phyloP scores from a whole-genome alignment of 371 early-diverging fungal species.

The Parasitella parasitica region DNA sequence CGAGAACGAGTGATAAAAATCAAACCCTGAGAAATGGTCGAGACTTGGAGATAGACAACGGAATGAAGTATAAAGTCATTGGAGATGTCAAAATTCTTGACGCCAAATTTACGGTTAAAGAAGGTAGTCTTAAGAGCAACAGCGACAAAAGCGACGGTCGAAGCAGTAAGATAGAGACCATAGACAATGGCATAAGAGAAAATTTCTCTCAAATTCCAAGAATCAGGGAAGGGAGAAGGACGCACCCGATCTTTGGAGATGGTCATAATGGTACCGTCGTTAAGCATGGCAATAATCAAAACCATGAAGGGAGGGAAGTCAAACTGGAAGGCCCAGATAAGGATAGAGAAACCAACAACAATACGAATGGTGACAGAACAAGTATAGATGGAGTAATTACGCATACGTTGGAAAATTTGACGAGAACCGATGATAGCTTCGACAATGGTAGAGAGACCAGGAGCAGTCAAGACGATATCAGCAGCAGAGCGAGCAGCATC shows the following conservation, averaged over 20 bases:
- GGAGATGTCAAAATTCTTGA: constrained; percentile 24
- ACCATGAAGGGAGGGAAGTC: constrained; percentile 67
- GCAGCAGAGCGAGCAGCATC: constrained; percentile 78
- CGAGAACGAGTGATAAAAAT: constrained; percentile 63
- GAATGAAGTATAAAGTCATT: constrained; percentile 53
- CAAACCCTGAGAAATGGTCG: constrained; percentile 58
- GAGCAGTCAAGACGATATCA: constrained; percentile 76
- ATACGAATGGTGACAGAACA: constrained; percentile 65
- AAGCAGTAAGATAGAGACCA: constrained; percentile 54
- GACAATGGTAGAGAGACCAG: constrained; percentile 75
- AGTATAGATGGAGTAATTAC: constrained; percentile 58
- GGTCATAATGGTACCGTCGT: constrained; percentile 64
- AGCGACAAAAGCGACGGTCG: constrained; percentile 53
- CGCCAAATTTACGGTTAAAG: constrained; percentile 46
- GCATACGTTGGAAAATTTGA: constrained; percentile 75
- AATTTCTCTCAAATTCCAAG: constrained; percentile 60
- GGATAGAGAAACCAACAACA: constrained; percentile 58
- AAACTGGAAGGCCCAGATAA: constrained; percentile 55
- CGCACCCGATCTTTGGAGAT: constrained; percentile 59
- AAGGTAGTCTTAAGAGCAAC: constrained; percentile 42
- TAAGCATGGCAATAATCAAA: constrained; percentile 59
- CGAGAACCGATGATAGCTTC: constrained; percentile 66
- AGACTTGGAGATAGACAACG: constrained; percentile 58
- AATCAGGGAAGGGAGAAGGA: constrained; percentile 56
- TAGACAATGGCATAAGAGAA: constrained; percentile 57